These are phyloP conservation scores for Phytopythium cucurbitacearum DNA, from an alignment of 352 stramenopile species.

Conservation along the genomic window DNA sequence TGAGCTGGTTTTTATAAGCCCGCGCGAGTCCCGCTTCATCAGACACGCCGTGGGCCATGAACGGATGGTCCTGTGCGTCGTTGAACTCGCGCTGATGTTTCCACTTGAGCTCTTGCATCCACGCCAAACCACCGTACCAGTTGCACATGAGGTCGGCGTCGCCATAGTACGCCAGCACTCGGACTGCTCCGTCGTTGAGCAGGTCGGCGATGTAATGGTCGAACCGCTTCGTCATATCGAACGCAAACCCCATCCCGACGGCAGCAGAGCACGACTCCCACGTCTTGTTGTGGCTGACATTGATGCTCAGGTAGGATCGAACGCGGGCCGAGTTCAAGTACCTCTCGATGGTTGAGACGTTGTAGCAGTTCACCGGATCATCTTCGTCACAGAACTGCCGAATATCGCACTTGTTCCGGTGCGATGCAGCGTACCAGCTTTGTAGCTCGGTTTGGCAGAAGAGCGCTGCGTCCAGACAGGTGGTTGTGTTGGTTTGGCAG, in stretches of 20 bases:
- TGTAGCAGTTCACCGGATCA: slow-evolving; percentile 21
- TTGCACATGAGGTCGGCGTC: slow-evolving; percentile 97
- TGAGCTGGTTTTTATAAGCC: slow-evolving; percentile 17
- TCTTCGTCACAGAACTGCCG: slow-evolving; percentile 25
- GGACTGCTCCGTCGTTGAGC: slow-evolving; percentile 43
- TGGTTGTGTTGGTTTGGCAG: slow-evolving; percentile 18
- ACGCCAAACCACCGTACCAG: slow-evolving; percentile 93
- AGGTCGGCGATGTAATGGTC: slow-evolving; percentile 82
- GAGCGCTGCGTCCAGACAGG: slow-evolving; percentile 16
- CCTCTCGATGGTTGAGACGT: slow-evolving; percentile 14
- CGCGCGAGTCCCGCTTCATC: slow-evolving; percentile 8
- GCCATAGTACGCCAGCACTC: slow-evolving; percentile 94
- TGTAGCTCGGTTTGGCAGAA: slow-evolving; percentile 21
- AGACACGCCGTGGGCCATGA: slow-evolving; percentile 9
- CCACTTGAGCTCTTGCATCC: slow-evolving; percentile 91
- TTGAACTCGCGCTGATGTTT: slow-evolving; percentile 82
- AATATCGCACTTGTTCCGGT: slow-evolving; percentile 59
- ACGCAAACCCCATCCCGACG: slow-evolving; percentile 18
- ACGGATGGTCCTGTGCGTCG: slow-evolving; percentile 13
- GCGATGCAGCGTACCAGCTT: slow-evolving; percentile 9
- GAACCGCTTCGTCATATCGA: slow-evolving; percentile 93
- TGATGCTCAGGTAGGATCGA: slow-evolving; percentile 21
- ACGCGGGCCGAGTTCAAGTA: slow-evolving; percentile 54
- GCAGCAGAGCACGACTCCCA: slow-evolving; percentile 49
- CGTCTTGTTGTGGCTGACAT: slow-evolving; percentile 16